Base-by-base conservation (phyloP, 768 basidiomycete species). In the Calocera cornea region DNA sequence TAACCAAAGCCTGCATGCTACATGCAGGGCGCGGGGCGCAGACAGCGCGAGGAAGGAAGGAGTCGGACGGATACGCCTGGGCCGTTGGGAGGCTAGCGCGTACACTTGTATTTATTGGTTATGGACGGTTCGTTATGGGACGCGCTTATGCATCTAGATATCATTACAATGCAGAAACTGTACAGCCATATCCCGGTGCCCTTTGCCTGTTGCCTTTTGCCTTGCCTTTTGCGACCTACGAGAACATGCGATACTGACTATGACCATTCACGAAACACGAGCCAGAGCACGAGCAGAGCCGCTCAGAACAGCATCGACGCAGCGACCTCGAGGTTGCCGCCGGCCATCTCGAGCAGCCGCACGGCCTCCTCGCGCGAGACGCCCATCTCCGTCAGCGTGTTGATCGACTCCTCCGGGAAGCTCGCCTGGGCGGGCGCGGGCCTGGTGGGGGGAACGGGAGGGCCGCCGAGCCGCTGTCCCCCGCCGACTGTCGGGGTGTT, bases 271-370 rank as follows among this genome's bases (percentile, higher is more conserved):
- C n/a, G n/a, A 5, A 38, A 5, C 36, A 38, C 36, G 7, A 14
- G 14, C 5, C 36, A 5, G 7, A 5, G 36, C 36, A 14, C 7
- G 14, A 5, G 36, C 36, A 5, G 36, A 38, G 36, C 5, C 36
- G 36, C 60, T 64, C 71, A 77, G 74, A 97, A 97, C 66, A 97
- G 74, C 74, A 95, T 78, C 36, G 91, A 92, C 11, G 90, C 94
- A 11, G 95, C 95, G 27, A 89, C 80, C 69, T 97, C 92, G 24
- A 92, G 79, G 74, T 95, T 92, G 1, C 95, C 95, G 1, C 85
- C 87, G 0, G 92, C 83, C 2, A 90, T 89, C 16, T 88, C 83
- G 68, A 98, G 78, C 50, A 86, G 81, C 50, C 83, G 82, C 19
- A 94, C 84, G 1, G 95, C 95, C 29, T 86, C 78, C 66, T 93